Conservation (phyloP, 371 early-diverging fungal genomes). For the Dichotomocladium elegans region DNA sequence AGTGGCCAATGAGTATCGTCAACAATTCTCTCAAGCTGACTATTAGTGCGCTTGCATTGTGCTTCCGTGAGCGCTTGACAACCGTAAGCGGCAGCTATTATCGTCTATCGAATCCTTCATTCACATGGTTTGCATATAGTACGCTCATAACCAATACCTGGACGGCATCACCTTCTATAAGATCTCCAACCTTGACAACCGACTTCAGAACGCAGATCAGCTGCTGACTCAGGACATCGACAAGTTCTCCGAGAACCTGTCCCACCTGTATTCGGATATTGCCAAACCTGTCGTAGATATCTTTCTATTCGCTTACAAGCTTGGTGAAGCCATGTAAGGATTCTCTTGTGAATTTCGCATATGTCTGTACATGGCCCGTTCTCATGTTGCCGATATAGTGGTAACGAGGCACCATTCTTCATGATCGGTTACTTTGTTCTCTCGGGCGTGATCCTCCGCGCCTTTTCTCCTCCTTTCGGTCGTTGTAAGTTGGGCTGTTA, state of each 20-base stretch:
- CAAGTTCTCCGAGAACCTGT: slow-evolving; percentile 75
- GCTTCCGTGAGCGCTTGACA: slow-evolving; percentile 77
- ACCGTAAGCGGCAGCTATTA: slow-evolving; percentile 27
- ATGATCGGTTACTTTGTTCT: slow-evolving; percentile 81
- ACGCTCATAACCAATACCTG: slow-evolving; percentile 80
- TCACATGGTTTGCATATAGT: slow-evolving; percentile 26
- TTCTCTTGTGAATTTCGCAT: not conserved
- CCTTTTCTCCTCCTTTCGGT: slow-evolving; percentile 84
- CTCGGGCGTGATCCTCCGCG: slow-evolving; percentile 71
- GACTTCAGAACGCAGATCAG: slow-evolving; percentile 84
- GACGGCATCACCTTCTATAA: slow-evolving; percentile 82
- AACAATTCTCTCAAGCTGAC: slow-evolving; percentile 71
- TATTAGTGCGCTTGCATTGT: slow-evolving; percentile 68
- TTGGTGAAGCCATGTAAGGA: slow-evolving; percentile 76
- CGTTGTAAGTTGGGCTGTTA: slow-evolving; percentile 61
- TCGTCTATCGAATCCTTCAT: not conserved
- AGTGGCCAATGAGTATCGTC: slow-evolving; percentile 77
- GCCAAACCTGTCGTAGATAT: slow-evolving; percentile 85
- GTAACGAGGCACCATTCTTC: slow-evolving; percentile 68
- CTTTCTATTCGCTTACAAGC: slow-evolving; percentile 78
- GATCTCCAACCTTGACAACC: slow-evolving; percentile 72
- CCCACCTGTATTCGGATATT: slow-evolving; percentile 76
- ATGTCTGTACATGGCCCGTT: not conserved
- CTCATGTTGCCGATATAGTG: slow-evolving; percentile 38
- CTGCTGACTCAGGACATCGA: slow-evolving; percentile 86